phyloP scores from a whole-genome alignment of 2,329 filamentous ascomycete genomes.

The Fusarium coicis region DNA sequence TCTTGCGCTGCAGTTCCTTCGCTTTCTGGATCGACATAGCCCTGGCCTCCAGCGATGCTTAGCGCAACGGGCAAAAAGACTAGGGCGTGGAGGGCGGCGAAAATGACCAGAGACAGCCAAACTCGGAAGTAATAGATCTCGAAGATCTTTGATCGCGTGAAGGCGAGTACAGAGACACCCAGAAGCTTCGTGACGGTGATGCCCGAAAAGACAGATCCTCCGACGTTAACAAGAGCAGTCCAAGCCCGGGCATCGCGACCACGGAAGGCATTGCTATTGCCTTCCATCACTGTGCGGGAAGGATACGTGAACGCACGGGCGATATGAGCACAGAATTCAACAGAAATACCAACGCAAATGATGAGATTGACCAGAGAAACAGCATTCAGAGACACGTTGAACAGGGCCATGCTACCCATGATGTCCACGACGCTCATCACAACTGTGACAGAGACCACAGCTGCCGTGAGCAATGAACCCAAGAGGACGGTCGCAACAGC shows the following conservation, averaged over 20 bases:
- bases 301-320: slow-evolving; percentile 97
- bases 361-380: slow-evolving; percentile 96
- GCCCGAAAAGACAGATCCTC: slow-evolving; percentile 92
- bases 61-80: slow-evolving; percentile 92
- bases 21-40: slow-evolving; percentile 87
- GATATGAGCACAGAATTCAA: slow-evolving; percentile 98
- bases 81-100: slow-evolving; percentile 88
- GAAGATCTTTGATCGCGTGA: slow-evolving; percentile 97
- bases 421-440: slow-evolving; percentile 95
- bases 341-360: slow-evolving; percentile 95
- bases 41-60: slow-evolving; percentile 84
- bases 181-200: slow-evolving; percentile 97
- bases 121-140: slow-evolving; percentile 99
- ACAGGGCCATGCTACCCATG: slow-evolving; percentile 92
- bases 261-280: slow-evolving; percentile 78
- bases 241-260: slow-evolving; percentile 88
- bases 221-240: slow-evolving; percentile 94
- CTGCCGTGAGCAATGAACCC: slow-evolving; percentile 83
- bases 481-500: slow-evolving; percentile 82
- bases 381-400: slow-evolving; percentile 90
- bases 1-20: slow-evolving; percentile 93
- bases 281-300: slow-evolving; percentile 80
- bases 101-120: slow-evolving; percentile 90
- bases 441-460: slow-evolving; percentile 86
- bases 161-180: slow-evolving; percentile 90